Evolutionary conservation across 345 rosid genomes (phyloP).

Genomic region (Salix brachista): DNA sequence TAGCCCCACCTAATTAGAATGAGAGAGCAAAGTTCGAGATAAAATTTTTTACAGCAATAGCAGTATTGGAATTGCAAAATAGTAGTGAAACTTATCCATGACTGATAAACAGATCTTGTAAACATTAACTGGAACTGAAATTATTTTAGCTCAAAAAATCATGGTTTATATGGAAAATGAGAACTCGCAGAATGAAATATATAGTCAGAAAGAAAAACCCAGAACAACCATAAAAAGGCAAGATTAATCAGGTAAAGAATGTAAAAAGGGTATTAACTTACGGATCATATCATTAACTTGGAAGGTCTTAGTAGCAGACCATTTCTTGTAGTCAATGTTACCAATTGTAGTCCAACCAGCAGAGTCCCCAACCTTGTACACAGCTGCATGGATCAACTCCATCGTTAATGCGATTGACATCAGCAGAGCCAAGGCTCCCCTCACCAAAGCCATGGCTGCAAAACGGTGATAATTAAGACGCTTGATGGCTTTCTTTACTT

Average conservation of each 20-base stretch:
- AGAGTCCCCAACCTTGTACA: slow-evolving; percentile 79
- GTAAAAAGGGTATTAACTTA: slow-evolving; percentile 27
- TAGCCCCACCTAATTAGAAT: not conserved
- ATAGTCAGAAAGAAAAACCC: not conserved
- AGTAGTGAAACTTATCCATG: not conserved
- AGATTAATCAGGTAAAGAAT: not conserved
- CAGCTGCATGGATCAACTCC: slow-evolving; percentile 37
- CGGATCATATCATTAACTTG: slow-evolving; percentile 64
- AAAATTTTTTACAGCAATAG: not conserved
- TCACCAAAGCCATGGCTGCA: slow-evolving; percentile 18
- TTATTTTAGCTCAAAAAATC: not conserved
- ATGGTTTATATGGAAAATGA: not conserved
- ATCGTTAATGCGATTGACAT: slow-evolving; percentile 12
- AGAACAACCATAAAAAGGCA: not conserved
- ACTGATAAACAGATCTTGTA: not conserved
- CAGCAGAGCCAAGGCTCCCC: slow-evolving; percentile 14
- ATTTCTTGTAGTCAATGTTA: slow-evolving; percentile 70
- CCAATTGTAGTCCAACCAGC: slow-evolving; percentile 96
- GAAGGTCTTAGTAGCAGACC: slow-evolving; percentile 78
- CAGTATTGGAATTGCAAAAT: not conserved
- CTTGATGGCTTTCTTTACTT: not conserved
- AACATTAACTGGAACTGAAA: not conserved
- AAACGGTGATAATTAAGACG: not conserved
- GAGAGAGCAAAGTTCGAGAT: not conserved
- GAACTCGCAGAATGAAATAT: not conserved